phyloP scores from a whole-genome alignment of 306 rosid genomes.

The Mimosa pudica region DNA sequence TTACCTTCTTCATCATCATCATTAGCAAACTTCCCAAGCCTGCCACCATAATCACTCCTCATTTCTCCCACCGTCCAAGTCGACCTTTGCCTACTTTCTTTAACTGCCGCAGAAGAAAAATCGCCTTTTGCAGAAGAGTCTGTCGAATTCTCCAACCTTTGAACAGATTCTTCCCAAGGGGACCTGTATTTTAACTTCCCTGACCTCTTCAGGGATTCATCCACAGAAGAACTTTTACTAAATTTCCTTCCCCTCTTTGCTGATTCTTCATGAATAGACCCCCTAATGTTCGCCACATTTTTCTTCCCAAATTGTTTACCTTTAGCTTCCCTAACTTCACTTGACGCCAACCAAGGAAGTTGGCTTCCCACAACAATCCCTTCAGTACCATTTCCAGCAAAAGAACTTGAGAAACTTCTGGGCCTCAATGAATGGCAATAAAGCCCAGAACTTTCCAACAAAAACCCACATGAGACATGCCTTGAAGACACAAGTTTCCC shows the following conservation, averaged over 20 bases:
- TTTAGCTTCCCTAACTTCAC: slow-evolving; percentile 36
- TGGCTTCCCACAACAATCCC: slow-evolving; percentile 30
- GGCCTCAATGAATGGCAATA: slow-evolving; percentile 31
- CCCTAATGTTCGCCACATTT: slow-evolving; percentile 20
- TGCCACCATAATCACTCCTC: slow-evolving; percentile 33
- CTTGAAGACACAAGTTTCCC: slow-evolving; percentile 31
- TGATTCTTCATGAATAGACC: slow-evolving; percentile 44
- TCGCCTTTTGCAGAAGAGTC: slow-evolving; percentile 34
- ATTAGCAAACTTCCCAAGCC: slow-evolving; percentile 39
- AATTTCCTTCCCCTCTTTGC: slow-evolving; percentile 37
- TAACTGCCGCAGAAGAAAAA: slow-evolving; percentile 24
- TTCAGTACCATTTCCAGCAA: slow-evolving; percentile 28
- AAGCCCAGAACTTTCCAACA: slow-evolving; percentile 43
- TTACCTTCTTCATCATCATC: slow-evolving; percentile 43
- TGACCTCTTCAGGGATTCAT: slow-evolving; percentile 39
- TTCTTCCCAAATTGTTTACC: slow-evolving; percentile 26
- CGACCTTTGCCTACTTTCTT: slow-evolving; percentile 38
- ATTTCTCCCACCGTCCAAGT: slow-evolving; percentile 41
- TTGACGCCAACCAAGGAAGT: slow-evolving; percentile 74
- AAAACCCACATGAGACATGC: slow-evolving; percentile 25
- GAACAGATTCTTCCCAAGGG: slow-evolving; percentile 60
- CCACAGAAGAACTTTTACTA: slow-evolving; percentile 39
- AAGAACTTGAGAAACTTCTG: slow-evolving; percentile 49
- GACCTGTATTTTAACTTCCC: slow-evolving; percentile 46
- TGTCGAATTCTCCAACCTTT: slow-evolving; percentile 46